phyloP scores from a whole-genome alignment of 2,329 filamentous ascomycete species.

The Colletotrichum siamense region DNA sequence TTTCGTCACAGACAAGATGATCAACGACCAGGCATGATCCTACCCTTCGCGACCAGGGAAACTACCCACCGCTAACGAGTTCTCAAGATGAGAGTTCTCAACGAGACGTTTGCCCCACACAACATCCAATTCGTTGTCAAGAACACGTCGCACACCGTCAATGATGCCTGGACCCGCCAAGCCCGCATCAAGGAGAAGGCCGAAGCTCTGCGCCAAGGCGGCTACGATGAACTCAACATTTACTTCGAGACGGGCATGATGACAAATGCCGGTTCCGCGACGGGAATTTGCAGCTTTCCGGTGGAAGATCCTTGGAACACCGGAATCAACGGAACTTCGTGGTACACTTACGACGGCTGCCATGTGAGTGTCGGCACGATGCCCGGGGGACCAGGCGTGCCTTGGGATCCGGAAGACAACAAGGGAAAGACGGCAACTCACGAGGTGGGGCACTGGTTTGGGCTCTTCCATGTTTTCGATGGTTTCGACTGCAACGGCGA shows the following conservation, averaged over 20 bases:
- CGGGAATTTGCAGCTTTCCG: conserved; percentile 49
- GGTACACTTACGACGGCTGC: conserved; percentile 22
- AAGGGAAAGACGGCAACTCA: conserved; percentile 31
- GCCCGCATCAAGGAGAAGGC: conserved; percentile 11
- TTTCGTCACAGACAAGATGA: conserved; percentile 4
- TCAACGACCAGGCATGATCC: background rate
- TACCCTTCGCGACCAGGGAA: too few species aligned
- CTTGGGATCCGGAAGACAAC: conserved; percentile 25
- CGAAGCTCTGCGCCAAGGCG: conserved; percentile 34
- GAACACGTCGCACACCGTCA: conserved; percentile 3
- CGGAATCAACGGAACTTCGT: conserved; percentile 6
- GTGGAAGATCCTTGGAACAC: conserved; percentile 20
- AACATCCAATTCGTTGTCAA: conserved; percentile 18
- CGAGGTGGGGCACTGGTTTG: conserved; percentile 51
- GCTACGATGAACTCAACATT: conserved; percentile 44
- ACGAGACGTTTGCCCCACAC: conserved; percentile 7
- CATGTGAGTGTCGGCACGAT: conserved; percentile 22
- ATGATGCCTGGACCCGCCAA: conserved; percentile 7
- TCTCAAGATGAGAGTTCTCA: conserved; percentile 8
- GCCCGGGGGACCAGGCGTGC: conserved; percentile 13
- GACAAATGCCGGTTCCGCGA: conserved; percentile 21
- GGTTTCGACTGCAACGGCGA: conserved; percentile 33
- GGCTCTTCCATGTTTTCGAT: conserved; percentile 47
- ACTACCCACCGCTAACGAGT: background rate
- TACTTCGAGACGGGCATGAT: conserved; percentile 37